Percentiles rank a stretch among this genome's conserved stretches.
phyloP scores from a whole-genome alignment of 1,284 basidiomycete genomes.

The Leccinum griseonigrum region DNA sequence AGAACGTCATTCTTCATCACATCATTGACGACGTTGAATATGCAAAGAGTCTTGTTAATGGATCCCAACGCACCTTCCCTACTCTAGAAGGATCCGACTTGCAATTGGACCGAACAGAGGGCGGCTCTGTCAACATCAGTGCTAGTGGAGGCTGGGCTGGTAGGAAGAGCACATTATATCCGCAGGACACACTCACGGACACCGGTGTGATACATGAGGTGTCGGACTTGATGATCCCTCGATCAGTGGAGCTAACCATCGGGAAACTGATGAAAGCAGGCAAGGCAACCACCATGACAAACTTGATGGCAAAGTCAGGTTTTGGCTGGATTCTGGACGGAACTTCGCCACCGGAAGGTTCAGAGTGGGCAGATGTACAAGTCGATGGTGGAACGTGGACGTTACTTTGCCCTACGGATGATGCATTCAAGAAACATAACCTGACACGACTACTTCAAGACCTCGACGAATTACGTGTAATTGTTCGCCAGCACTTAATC shows the following conservation, averaged over 20 bases:
- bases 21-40: constrained; percentile 80
- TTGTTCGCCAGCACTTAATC: constrained; percentile 91
- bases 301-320: constrained; percentile 78
- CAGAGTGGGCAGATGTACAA: constrained; percentile 54
- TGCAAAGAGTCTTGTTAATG: constrained; percentile 55
- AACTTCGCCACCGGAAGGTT: constrained; percentile 54
- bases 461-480: constrained; percentile 53
- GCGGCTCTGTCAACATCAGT: constrained; percentile 51
- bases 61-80: constrained; percentile 65
- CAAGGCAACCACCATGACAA: constrained; percentile 84
- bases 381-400: constrained; percentile 43
- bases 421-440: constrained; percentile 85
- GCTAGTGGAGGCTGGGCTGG: constrained; percentile 76
- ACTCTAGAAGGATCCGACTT: constrained; percentile 76
- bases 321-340: constrained; percentile 91
- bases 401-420: too few species aligned
- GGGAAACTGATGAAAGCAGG: constrained; percentile 90
- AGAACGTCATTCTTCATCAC: constrained; percentile 85
- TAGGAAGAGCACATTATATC: constrained; percentile 56
- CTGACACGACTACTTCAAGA: constrained; percentile 76
- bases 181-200: constrained; percentile 71
- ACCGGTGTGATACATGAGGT: constrained; percentile 94
- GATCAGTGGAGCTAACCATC: constrained; percentile 82
- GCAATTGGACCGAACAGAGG: constrained; percentile 50
- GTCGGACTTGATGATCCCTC: constrained; percentile 80